A percentile compares a stretch with the other conserved stretches of the same genome.
phyloP scores from a whole-genome alignment of 768 basidiomycete genomes.

The Scleroderma bovista region DNA sequence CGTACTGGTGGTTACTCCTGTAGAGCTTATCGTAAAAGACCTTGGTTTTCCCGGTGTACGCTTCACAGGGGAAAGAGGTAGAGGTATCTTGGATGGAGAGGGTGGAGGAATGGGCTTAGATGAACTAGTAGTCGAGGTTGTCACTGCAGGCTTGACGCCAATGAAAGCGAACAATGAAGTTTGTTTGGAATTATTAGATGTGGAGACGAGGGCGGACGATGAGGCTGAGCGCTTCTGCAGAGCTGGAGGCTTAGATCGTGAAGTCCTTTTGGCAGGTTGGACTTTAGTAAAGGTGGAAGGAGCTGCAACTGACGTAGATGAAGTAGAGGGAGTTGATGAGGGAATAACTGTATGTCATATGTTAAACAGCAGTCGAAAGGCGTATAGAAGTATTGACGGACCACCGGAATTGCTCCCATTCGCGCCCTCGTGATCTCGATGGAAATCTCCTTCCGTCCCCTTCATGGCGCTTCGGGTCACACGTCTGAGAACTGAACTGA shows the following conservation, averaged over 20 bases:
- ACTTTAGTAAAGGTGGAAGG: not conserved
- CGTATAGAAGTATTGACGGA: not conserved
- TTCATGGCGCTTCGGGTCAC: slow-evolving; percentile 26
- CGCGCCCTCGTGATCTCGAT: not conserved
- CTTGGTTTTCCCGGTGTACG: slow-evolving; percentile 3
- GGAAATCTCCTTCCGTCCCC: slow-evolving; percentile 8
- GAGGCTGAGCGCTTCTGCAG: slow-evolving; percentile 3
- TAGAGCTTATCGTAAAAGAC: slow-evolving; percentile 4
- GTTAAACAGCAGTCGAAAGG: not conserved
- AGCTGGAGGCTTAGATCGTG: slow-evolving; percentile 2
- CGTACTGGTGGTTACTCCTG: not conserved
- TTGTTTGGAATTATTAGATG: slow-evolving; percentile 18
- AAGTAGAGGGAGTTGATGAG: not conserved
- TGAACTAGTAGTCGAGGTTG: not conserved
- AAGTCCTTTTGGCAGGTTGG: not conserved
- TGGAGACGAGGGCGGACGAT: slow-evolving; percentile 9
- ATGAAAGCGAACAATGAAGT: slow-evolving; percentile 20
- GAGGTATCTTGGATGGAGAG: slow-evolving; percentile 27
- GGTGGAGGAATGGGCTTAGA: not conserved
- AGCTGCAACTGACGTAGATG: not conserved
- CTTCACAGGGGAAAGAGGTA: slow-evolving; percentile 18
- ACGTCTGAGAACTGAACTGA: slow-evolving; percentile 14
- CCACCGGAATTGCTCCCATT: not conserved
- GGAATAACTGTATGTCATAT: not conserved
- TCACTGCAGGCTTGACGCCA: slow-evolving; percentile 7